Percentiles rank a stretch among this genome's conserved stretches.
These are phyloP conservation scores for Saturnispora saitoi DNA, from an alignment of 805 yeast species.

Conservation along the genomic window DNA sequence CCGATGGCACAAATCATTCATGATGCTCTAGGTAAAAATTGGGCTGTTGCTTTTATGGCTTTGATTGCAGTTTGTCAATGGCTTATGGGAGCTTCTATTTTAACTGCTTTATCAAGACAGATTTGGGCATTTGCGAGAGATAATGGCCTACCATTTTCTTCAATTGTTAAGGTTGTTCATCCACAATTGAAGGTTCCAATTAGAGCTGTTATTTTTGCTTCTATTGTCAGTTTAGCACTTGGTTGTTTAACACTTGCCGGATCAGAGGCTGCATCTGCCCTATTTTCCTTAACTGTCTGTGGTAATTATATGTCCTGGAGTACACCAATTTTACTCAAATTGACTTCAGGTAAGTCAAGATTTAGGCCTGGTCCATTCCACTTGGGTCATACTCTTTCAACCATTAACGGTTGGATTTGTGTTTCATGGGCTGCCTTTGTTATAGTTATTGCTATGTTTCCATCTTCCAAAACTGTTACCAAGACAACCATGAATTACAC, in stretches of 20 bases:
- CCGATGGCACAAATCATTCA: slow-evolving; percentile 49
- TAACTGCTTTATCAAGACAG: slow-evolving; percentile 61
- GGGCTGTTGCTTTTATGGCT: slow-evolving; percentile 36
- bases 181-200: slow-evolving; percentile 52
- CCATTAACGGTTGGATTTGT: slow-evolving; percentile 37
- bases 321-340: slow-evolving; percentile 46
- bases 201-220: slow-evolving; percentile 51
- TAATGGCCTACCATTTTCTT: slow-evolving; percentile 55
- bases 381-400: slow-evolving; percentile 43
- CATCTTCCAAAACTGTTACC: slow-evolving; percentile 34
- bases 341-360: slow-evolving; percentile 40
- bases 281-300: slow-evolving; percentile 55
- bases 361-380: slow-evolving; percentile 63
- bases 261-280: slow-evolving; percentile 54
- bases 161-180: slow-evolving; percentile 48
- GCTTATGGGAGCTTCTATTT: slow-evolving; percentile 52
- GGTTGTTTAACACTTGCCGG: slow-evolving; percentile 56
- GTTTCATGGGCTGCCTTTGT: slow-evolving; percentile 43
- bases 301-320: slow-evolving; percentile 60
- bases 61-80: slow-evolving; percentile 37
- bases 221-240: slow-evolving; percentile 38
- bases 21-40: slow-evolving; percentile 38
- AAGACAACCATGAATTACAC: slow-evolving; percentile 60
- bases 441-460: slow-evolving; percentile 55
- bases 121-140: slow-evolving; percentile 63